Conservation (phyloP, 2,329 filamentous ascomycete species). For the Fusarium nodosum region DNA sequence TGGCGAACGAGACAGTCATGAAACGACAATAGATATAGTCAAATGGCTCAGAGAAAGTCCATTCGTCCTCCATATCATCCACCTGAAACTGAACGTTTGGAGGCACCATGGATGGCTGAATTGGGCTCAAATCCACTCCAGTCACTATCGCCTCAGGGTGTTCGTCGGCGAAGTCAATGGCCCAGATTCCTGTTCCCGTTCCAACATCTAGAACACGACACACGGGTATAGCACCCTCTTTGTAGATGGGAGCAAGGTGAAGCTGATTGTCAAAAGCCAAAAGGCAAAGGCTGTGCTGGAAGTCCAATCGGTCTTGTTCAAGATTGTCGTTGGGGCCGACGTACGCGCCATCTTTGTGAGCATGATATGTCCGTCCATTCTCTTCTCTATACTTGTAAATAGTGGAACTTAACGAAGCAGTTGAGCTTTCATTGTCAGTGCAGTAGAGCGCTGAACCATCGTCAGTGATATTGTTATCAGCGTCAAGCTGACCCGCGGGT, state of each 20-base stretch:
- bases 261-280: constrained; percentile 48
- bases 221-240: background rate
- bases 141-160: constrained; percentile 32
- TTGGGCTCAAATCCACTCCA: constrained; percentile 41
- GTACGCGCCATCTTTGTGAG: constrained; percentile 44
- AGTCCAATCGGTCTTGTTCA: constrained; percentile 40
- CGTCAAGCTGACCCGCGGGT: constrained; percentile 13
- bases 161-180: constrained; percentile 47
- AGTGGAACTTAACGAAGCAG: constrained; percentile 35
- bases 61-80: constrained; percentile 46
- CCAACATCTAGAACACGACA: constrained; percentile 46
- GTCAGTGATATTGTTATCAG: constrained; percentile 11
- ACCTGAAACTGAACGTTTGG: constrained; percentile 47
- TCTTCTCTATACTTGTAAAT: constrained; percentile 44
- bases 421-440: constrained; percentile 21
- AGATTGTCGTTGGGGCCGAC: constrained; percentile 20
- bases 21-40: constrained; percentile 46
- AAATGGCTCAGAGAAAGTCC: constrained; percentile 42
- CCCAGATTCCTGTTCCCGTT: constrained; percentile 48
- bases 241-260: constrained; percentile 32
- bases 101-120: constrained; percentile 40
- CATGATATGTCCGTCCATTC: constrained; percentile 49
- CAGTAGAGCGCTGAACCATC: constrained; percentile 15
- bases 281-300: constrained; percentile 43
- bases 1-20: constrained; percentile 38